Percentiles rank a stretch among this genome's conserved stretches.
Evolutionary conservation across 129 eudicot genomes (phyloP).

Genomic region (Escallonia rubra): DNA sequence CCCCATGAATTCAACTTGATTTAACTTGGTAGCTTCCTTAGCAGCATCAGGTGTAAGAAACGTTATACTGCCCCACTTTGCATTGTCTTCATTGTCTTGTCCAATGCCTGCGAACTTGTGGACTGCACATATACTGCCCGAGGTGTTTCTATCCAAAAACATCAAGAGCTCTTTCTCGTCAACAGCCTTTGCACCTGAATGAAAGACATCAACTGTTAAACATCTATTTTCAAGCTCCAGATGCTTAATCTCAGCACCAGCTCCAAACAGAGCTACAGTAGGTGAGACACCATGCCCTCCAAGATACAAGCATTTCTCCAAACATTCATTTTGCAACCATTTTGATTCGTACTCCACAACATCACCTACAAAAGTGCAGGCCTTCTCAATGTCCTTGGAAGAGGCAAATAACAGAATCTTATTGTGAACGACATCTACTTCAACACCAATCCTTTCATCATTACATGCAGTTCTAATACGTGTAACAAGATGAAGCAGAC

Average conservation of each 20-base stretch:
- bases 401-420: slow-evolving; percentile 57
- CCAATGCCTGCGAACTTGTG: slow-evolving; percentile 40
- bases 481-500: slow-evolving; percentile 48
- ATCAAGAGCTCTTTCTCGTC: slow-evolving; percentile 65
- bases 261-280: slow-evolving; percentile 79
- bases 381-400: slow-evolving; percentile 46
- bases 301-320: slow-evolving; percentile 60
- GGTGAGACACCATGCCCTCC: slow-evolving; percentile 50
- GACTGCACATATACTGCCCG: slow-evolving; percentile 54
- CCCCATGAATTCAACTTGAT: slow-evolving; percentile 30
- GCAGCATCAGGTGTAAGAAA: slow-evolving; percentile 84
- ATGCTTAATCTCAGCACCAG: slow-evolving; percentile 89
- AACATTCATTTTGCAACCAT: slow-evolving; percentile 66
- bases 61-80: slow-evolving; percentile 79
- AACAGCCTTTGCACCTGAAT: slow-evolving; percentile 32
- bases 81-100: slow-evolving; percentile 51
- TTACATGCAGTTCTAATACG: slow-evolving; percentile 30
- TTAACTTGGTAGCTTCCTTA: slow-evolving; percentile 36
- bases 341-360: slow-evolving; percentile 55
- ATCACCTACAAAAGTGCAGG: slow-evolving; percentile 31
- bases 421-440: slow-evolving; percentile 60
- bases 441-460: slow-evolving; percentile 65
- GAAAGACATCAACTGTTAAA: slow-evolving; percentile 67
- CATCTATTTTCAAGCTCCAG: slow-evolving; percentile 67
- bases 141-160: slow-evolving; percentile 37